Evolutionary conservation across 208 protist genomes (phyloP), one percentile per base, ranked within the genome.

Genomic region (Leishmania guyanensis): DNA sequence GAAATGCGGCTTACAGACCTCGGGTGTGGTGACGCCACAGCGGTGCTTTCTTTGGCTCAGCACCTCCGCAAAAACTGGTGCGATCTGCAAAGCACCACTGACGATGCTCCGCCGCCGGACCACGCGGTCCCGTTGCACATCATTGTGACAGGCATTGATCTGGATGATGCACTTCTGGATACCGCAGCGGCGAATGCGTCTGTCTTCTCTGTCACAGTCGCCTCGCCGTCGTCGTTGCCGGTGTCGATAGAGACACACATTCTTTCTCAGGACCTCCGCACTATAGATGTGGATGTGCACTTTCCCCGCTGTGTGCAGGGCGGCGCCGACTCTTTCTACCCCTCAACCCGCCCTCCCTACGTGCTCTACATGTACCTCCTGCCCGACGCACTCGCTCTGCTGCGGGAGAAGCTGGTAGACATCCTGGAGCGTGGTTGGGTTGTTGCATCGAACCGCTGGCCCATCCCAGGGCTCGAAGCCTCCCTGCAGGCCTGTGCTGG

Each of bases 311-410:
- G 74, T 54, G 64, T 77, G 1, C n/a, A 77, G 60, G 48, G 69
- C 26, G 71, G 43, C 17, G 36, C 54, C 33, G 54, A 69, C 62
- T 22, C 70, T n/a, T 43, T 5, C n/a, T 62, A n/a, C 50, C 5
- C 54, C n/a, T 56, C 74, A 51, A 72, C 65, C 9, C 54, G 36
- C 29, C 84, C 76, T 39, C 80, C 72, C 26, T 78, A 78, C 62
- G 84, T 95, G 17, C 74, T 95, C 3, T 94, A 91, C 85, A 77
- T 95, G 50, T 95, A 95, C 72, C 77, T 95, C 22, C 79, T 95
- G 29, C 92, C 92, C 0, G 92, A 95, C 3, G 92, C 89, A 46
- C 77, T 94, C 74, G 78, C 87, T 43, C 60, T 84, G 77, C 84
- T 95, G 64, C 83, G 75, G 10, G 86, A 89, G 58, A 81, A 54